Conservation (phyloP, 768 basidiomycete genomes). For the Amanita phalloides region DNA sequence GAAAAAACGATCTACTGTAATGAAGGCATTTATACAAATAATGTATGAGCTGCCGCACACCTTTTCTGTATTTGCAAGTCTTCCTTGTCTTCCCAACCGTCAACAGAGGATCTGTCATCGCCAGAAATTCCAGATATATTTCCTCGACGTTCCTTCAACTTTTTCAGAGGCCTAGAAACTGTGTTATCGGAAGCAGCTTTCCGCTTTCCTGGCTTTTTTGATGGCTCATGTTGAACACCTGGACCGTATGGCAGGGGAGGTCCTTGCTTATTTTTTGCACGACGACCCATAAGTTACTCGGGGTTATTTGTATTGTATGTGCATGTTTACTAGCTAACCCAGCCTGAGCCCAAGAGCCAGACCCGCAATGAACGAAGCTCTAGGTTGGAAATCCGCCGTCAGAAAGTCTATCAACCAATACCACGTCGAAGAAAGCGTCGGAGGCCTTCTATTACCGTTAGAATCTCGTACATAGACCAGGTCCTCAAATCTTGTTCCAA, state of each 20-base stretch:
- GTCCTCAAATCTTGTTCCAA: constrained; percentile 59
- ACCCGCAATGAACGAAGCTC: constrained; percentile 83
- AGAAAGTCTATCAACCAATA: constrained; percentile 68
- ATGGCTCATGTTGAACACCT: constrained; percentile 20
- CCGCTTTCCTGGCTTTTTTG: constrained; percentile 63
- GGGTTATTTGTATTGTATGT: constrained; percentile 2
- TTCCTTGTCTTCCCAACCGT: constrained; percentile 50
- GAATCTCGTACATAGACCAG: constrained; percentile 57
- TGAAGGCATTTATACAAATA: constrained; percentile 5
- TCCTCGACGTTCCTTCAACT: constrained; percentile 20
- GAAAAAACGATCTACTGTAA: constrained; percentile 29
- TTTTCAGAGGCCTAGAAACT: constrained; percentile 31
- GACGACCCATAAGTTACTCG: constrained; percentile 54
- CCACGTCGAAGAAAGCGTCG: constrained; percentile 58
- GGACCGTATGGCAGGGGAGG: constrained; percentile 50
- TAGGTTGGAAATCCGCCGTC: constrained; percentile 85
- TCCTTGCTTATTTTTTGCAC: constrained; percentile 77
- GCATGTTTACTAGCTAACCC: constrained; percentile 36
- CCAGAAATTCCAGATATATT: constrained; percentile 11
- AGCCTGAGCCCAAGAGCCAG: constrained; percentile 72
- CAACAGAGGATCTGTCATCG: constrained; percentile 24
- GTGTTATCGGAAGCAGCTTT: constrained; percentile 39
- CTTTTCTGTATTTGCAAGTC: constrained; percentile 28
- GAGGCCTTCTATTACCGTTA: constrained; percentile 42
- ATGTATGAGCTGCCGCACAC: constrained; percentile 8